phyloP scores from a whole-genome alignment of 345 rosid genomes.

The Arabis alpina region DNA sequence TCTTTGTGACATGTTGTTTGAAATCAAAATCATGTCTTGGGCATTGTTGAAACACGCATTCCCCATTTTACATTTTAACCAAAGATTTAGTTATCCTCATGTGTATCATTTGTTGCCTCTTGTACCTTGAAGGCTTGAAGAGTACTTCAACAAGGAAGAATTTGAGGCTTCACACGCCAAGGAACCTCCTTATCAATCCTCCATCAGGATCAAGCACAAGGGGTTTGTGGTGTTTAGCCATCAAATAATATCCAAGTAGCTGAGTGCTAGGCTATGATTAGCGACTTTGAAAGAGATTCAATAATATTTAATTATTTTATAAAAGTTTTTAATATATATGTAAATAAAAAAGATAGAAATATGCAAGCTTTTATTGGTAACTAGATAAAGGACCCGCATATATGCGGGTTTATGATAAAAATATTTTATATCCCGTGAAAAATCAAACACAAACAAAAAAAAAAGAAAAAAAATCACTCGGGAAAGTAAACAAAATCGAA shows the following conservation, averaged over 20 bases:
- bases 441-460: no score
- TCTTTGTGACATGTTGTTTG: no score
- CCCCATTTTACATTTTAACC: background rate
- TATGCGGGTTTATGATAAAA: no score
- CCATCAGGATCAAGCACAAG: no score
- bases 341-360: background rate
- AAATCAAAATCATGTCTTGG: no score
- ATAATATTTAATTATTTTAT: background rate
- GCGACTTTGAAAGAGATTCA: slow-evolving; percentile 37
- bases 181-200: no score
- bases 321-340: background rate
- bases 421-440: no score
- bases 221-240: slow-evolving; percentile 1
- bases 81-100: background rate
- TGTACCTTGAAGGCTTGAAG: background rate
- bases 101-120: background rate
- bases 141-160: background rate
- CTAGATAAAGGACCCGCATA: no score
- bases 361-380: no score
- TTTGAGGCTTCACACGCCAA: background rate
- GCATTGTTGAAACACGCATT: no score
- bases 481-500: no score
- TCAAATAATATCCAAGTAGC: slow-evolving; percentile 35
- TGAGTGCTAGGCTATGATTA: slow-evolving; percentile 39
- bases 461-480: no score